Evolutionary conservation across 306 rosid species (phyloP).

Genomic region (Lablab purpureus): DNA sequence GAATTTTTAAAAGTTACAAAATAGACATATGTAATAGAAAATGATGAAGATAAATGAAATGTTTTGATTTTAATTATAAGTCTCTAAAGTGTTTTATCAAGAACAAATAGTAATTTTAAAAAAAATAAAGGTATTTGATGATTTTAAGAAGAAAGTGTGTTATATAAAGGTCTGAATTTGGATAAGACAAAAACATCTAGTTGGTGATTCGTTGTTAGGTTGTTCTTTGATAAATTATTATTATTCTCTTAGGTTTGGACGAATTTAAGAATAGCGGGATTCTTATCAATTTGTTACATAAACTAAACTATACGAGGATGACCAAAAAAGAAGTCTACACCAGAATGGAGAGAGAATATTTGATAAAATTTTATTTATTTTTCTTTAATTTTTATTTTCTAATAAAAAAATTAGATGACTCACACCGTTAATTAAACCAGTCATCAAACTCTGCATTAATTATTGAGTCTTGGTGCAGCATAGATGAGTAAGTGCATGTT

Average conservation of each 20-base stretch:
- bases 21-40: too few species aligned
- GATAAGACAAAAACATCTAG: background rate
- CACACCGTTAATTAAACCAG: too few species aligned
- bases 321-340: background rate
- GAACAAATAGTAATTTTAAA: too few species aligned
- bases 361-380: background rate
- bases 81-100: too few species aligned
- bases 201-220: background rate
- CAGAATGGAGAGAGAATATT: slow-evolving; percentile 2
- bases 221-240: background rate
- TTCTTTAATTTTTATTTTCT: too few species aligned
- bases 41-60: too few species aligned
- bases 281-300: background rate
- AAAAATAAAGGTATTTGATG: too few species aligned
- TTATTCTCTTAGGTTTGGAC: background rate
- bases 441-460: too few species aligned
- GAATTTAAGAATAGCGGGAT: background rate
- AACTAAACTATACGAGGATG: background rate
- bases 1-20: too few species aligned
- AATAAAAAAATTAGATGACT: too few species aligned
- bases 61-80: too few species aligned
- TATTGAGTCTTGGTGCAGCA: background rate
- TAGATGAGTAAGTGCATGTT: background rate
- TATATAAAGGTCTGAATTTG: background rate
- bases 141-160: background rate